These are phyloP conservation scores for Friedmanniomyces simplex DNA, from an alignment of 495 filamentous ascomycete genomes.

Conservation along the genomic window DNA sequence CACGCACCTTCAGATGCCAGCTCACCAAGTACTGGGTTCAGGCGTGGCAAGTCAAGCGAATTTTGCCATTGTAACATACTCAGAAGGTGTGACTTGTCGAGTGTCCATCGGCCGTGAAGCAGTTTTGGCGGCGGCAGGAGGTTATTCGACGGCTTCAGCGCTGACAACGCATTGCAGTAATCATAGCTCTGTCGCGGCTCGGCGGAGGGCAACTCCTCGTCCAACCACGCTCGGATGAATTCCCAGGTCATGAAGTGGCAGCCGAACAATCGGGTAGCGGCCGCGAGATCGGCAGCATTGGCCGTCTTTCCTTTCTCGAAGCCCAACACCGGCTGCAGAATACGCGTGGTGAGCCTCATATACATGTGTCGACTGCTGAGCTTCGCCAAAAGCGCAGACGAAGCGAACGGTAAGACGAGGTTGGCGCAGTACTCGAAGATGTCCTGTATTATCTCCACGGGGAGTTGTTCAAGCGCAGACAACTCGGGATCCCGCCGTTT, in stretches of 20 bases:
- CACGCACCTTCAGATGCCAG: constrained; percentile 1
- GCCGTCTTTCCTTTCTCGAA: background rate
- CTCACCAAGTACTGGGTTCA: background rate
- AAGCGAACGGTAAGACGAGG: constrained; percentile 11
- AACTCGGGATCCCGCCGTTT: background rate
- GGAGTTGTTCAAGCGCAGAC: constrained; percentile 17
- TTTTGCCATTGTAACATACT: background rate
- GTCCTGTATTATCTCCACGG: constrained; percentile 17
- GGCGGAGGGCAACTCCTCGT: background rate
- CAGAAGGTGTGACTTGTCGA: background rate
- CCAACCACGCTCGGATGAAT: constrained; percentile 15
- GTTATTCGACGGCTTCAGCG: background rate
- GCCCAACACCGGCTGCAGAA: background rate
- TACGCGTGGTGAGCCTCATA: background rate
- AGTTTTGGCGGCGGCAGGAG: constrained; percentile 13
- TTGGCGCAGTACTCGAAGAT: constrained; percentile 15
- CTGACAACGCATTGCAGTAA: background rate
- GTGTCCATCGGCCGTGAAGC: constrained; percentile 9
- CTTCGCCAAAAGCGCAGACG: background rate
- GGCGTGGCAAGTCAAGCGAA: background rate
- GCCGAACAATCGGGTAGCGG: constrained; percentile 9
- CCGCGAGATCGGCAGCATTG: background rate
- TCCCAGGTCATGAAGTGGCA: constrained; percentile 12
- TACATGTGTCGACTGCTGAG: constrained; percentile 11
- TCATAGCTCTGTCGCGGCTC: background rate